Conservation (phyloP, 2,329 filamentous ascomycete species). For the Verticillium longisporum region DNA sequence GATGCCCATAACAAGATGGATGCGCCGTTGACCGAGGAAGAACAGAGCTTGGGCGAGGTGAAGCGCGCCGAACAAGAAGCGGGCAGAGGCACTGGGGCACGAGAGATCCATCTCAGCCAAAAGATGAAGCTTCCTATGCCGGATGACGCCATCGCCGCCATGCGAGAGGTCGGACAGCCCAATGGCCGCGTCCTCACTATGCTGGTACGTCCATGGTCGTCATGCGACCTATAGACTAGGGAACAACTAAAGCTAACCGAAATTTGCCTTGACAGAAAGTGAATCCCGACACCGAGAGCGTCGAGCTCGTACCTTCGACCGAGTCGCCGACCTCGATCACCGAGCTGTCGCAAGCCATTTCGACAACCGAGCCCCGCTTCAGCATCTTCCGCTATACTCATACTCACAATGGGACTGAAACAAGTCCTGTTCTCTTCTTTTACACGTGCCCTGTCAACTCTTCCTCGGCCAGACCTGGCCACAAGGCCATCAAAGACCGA, state of each 20-base stretch:
- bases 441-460: slow-evolving; percentile 69
- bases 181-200: slow-evolving; percentile 51
- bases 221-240: not conserved
- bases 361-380: slow-evolving; percentile 64
- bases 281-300: slow-evolving; percentile 60
- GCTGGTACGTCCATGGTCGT: slow-evolving; percentile 42
- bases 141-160: slow-evolving; percentile 56
- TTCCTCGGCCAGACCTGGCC: slow-evolving; percentile 38
- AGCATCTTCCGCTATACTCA: slow-evolving; percentile 67
- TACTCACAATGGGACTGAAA: slow-evolving; percentile 42
- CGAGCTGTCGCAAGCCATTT: slow-evolving; percentile 55
- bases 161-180: slow-evolving; percentile 50
- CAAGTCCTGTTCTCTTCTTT: slow-evolving; percentile 65
- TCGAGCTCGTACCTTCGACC: slow-evolving; percentile 55
- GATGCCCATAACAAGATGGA: slow-evolving; percentile 58
- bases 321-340: slow-evolving; percentile 46
- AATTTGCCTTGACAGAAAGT: slow-evolving; percentile 49
- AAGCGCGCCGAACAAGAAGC: slow-evolving; percentile 71
- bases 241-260: not conserved
- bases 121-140: slow-evolving; percentile 51
- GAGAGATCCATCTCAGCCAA: slow-evolving; percentile 54
- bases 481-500: slow-evolving; percentile 69
- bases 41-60: slow-evolving; percentile 63
- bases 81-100: slow-evolving; percentile 55
- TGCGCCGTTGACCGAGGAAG: slow-evolving; percentile 74